A percentile compares a stretch with the other conserved stretches of the same genome.
Conservation (phyloP, 1,284 basidiomycete genomes). For the Ganoderma sp. region DNA sequence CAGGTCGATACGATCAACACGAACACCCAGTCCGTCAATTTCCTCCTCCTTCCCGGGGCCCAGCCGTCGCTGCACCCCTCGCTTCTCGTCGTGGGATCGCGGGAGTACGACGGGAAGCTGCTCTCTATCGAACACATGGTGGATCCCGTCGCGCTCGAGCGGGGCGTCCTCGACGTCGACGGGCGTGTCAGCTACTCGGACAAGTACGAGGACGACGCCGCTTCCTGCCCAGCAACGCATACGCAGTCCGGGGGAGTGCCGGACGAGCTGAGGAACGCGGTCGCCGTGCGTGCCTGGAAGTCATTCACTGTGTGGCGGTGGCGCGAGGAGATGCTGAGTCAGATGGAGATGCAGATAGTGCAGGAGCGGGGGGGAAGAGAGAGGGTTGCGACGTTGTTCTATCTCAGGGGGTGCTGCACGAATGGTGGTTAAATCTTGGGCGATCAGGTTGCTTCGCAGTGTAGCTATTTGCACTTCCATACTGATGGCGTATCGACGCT, state of each 20-base stretch:
- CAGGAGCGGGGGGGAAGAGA: conserved; percentile 53
- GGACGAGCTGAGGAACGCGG: conserved; percentile 16
- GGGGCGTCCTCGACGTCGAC: conserved; percentile 55
- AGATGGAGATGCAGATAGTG: conserved; percentile 35
- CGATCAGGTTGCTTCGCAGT: too few species aligned
- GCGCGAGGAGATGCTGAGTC: conserved; percentile 37
- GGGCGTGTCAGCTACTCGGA: conserved; percentile 50
- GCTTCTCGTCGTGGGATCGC: conserved; percentile 44
- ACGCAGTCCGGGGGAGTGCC: conserved; percentile 28
- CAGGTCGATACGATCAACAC: conserved; percentile 55
- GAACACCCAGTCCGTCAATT: conserved; percentile 47
- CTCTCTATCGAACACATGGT: conserved; percentile 47
- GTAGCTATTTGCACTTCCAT: too few species aligned
- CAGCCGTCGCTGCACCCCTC: conserved; percentile 44
- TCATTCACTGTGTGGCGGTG: conserved; percentile 56
- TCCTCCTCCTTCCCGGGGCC: conserved; percentile 49
- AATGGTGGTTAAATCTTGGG: not conserved
- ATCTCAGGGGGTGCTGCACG: conserved; percentile 45
- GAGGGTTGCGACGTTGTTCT: conserved; percentile 58
- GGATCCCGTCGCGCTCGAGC: conserved; percentile 56
- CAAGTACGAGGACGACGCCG: conserved; percentile 29
- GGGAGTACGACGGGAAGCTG: conserved; percentile 35
- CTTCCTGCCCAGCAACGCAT: conserved; percentile 3
- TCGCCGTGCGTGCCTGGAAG: conserved; percentile 51
- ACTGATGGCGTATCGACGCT: too few species aligned